Base-by-base conservation (phyloP, 169 alveolate species). In the Eimeria sp. region DNA sequence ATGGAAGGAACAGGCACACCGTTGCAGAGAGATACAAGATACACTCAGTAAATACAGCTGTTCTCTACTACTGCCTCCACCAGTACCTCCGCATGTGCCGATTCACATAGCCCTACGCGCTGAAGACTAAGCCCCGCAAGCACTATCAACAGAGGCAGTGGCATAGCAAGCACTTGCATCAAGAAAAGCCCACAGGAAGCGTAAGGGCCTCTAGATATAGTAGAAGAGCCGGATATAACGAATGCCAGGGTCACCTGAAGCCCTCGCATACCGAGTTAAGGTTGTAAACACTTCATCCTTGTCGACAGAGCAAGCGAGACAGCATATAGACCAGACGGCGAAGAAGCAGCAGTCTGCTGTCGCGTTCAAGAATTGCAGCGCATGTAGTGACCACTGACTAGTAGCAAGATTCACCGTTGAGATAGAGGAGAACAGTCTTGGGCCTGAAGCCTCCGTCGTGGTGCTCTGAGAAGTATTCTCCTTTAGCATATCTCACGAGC, bases 371-470 rank as follows among this genome's bases (percentile, higher is more conserved):
- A 30, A 10, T 14, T 68, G 77, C 20, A n/a, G 77, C 13, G 77
- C 77, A 30, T 68, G 49, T 43, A 43, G 49, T 43, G 49, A 3
- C 49, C 4, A 43, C 49, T 43, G 77, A 18, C 23, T 6, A 68
- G 49, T 14, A 4, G 76, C 33, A 16, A 46, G 33, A 83, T 71
- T 16, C 64, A 89, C 97, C 95, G 72, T 95, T 95, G 62, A 95
- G 96, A 30, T 95, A 95, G 49, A 95, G 83, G 27, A 95, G 94
- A 20, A 95, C 95, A 30, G 97, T 95, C 58, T 62, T 46, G 60
- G 96, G 96, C n/a, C 97, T 90, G 85, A 95, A 95, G 49, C 80
- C 85, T 10, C 97, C 97, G 88, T 95, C 97, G 64, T 89, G 96
- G 85, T 95, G 97, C 80, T 64, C 88, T 27, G 74, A 54, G 96